Evolutionary conservation across 75 land plant species (phyloP), one percentile per base, ranked within the genome.

Genomic region (Selaginella tamariscina): DNA sequence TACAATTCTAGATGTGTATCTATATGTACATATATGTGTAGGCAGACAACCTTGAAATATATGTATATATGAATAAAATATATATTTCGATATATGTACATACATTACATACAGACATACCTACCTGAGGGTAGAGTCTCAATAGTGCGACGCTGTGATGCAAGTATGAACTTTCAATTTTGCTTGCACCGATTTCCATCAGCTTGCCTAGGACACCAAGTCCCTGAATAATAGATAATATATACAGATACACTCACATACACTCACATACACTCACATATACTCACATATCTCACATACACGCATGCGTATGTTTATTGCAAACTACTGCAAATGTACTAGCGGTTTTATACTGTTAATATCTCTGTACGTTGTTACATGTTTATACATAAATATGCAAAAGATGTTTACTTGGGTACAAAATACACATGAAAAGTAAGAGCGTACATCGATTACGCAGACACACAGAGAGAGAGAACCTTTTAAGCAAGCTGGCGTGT

Each of bases 71-170:
- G 18, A 26, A 70, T 27, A 24, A 70, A 49, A 11, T 11, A 49
- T 11, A 49, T 49, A 20, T 5, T 27, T 59, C 62, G 15, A 39
- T 39, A 5, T 39, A 39, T 5, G 15, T 39, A 39, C 49, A 39
- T 39, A 39, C 15, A 39, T 39, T 39, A 15, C 49, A n/a, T n/a
- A n/a, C n/a, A 5, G 49, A 39, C 5, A 0, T 30, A 67, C 20
- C 49, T 26, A 94, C 99, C 91, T 94, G 81, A 18, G 86, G 74
- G 72, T 83, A 94, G n/a, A 90, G 71, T 39, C 85, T 78, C 11
- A 70, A 33, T 2, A 85, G 55, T 27, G 84, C 77, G 65, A 81
- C 76, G 83, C 96, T 91, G 63, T 85, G 87, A 27, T 73, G 80
- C 26, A 75, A 62, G 70, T 75, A 86, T 56, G 78, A 73, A 68